Base-by-base conservation (phyloP, 129 eudicot species). In the Flaveria sonorensis region DNA sequence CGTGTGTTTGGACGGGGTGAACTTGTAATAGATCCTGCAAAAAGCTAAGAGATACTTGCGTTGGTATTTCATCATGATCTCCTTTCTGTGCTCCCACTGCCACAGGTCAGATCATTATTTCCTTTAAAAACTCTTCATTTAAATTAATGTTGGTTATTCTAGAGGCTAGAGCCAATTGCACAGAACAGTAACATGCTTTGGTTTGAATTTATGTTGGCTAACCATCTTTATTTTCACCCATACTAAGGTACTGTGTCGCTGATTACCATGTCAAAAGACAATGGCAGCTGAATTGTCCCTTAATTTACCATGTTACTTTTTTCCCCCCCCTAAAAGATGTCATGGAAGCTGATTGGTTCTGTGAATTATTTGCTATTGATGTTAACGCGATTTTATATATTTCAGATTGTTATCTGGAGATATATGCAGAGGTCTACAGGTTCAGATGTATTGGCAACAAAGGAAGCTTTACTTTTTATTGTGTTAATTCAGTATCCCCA, bases 1-100 rank as follows among this genome's bases (percentile, higher is more conserved):
- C 89, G 98, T 74, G 98, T 93, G 65, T 93, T 93, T 82, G 98
- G 98, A 70, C 86, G 98, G 24, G 98, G 98, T 70, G 98, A 93
- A 88, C 96, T 93, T 71, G 98, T 93, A 13, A 93, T 93, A 43
- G 98, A 93, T 90, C 85, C 96, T 47, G 90, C 78, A 21, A 84
- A 93, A 81, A 62, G 98, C 98, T 2, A 93, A 87, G 73, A 76
- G 95, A 77, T 93, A 93, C 78, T 63, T 93, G 88, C 81, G 77
- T 77, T 84, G 88, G 89, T 85, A 93, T 81, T 93, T 93, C 66
- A 86, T 90, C 68, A 76, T 47, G 98, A 93, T 90, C 84, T 93
- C 73, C 89, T 93, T 69, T 81, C 98, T 4, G 88, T 93, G 77
- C 90, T 93, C 43, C 98, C 98, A 73, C 59, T 93, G 46, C 98